Evolutionary conservation across 73 alveolate species (phyloP).

Genomic region (Paramecium sexaurelia): DNA sequence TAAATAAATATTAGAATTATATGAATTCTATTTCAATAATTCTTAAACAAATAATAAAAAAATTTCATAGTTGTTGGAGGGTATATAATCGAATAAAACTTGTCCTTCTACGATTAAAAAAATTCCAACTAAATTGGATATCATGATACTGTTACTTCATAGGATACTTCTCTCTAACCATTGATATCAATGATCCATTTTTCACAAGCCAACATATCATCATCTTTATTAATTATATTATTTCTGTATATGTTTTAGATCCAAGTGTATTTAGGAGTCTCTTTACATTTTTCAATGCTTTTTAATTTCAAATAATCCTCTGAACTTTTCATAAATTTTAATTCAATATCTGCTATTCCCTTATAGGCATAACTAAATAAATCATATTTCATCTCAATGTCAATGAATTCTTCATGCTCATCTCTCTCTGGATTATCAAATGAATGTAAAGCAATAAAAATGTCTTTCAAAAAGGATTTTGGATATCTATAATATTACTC

Average conservation of each 20-base stretch:
- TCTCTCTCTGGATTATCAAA: slow-evolving; percentile 39
- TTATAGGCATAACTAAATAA: slow-evolving; percentile 13
- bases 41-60: neutral
- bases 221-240: neutral
- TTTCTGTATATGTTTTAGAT: neutral
- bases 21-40: neutral
- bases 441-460: neutral
- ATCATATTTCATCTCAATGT: neutral
- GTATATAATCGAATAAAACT: neutral
- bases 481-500: slow-evolving; percentile 33
- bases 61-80: slow-evolving; percentile 35
- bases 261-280: neutral
- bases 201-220: slow-evolving; percentile 34
- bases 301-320: slow-evolving; percentile 48
- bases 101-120: slow-evolving; percentile 24
- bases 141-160: neutral
- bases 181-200: slow-evolving; percentile 41
- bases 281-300: slow-evolving; percentile 18
- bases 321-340: neutral
- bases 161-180: slow-evolving; percentile 15
- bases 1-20: too few species aligned
- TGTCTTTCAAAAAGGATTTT: neutral
- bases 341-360: neutral
- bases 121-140: neutral
- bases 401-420: slow-evolving; percentile 12